Evolutionary conservation across 176 grass and related monocot species (phyloP), one percentile per base, ranked within the genome.

Genomic region (Pontederia paniculata): DNA sequence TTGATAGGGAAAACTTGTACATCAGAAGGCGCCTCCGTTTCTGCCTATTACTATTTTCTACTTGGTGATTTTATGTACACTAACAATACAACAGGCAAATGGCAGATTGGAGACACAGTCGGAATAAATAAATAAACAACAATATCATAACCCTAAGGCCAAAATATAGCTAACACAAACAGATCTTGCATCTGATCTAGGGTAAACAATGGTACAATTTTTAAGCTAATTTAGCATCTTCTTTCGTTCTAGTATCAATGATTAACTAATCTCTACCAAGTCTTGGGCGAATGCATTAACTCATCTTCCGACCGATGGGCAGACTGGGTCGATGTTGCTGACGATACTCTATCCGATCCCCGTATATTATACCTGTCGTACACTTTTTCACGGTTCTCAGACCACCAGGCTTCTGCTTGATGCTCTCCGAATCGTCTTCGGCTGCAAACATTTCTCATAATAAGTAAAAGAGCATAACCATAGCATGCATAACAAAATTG

Each of bases 331-430:
- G 87, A 93, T 11, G 88, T 82, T 1, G 87, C 83, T 2, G 87
- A 91, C 5, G 87, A 98, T 0, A 80, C 83, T 50, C 87, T 67
- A 17, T 98, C 94, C 0, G 83, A 85, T 46, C 83, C 84, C 54
- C 83, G 85, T 42, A 98, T 83, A 17, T 88, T 81, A 58, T 98
- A 98, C 58, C 77, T 84, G 45, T 98, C 94, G 0, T 98, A 93
- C 1, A 98, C 94, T 65, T 82, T 88, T 64, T 84, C 72, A 12
- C 84, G 83, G 47, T 98, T 98, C 74, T 98, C 94, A 21, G 82
- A 84, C 94, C 94, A 98, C 94, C 94, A 98, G 60, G 64, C 67
- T 75, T 91, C 87, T 42, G 94, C 94, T 55, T 98, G 94, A 62
- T 98, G 87, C 80, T 98, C 94, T 17, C 80, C 78, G 52, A 98